Evolutionary conservation across 345 rosid species (phyloP).

Genomic region (Microthlaspi erraticum): DNA sequence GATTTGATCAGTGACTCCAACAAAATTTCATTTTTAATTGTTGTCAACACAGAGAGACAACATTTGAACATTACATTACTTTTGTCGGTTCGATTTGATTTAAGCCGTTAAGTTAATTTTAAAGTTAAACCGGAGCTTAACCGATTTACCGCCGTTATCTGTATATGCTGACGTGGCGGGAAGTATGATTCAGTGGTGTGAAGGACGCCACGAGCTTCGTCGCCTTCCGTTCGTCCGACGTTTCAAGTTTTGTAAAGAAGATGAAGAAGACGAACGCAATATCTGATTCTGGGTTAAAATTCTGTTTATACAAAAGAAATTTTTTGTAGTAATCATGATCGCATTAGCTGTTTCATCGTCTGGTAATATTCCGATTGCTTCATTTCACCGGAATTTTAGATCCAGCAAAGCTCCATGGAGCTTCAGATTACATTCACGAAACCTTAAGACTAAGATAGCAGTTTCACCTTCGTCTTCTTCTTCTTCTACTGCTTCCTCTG

Average conservation of each 20-base stretch:
- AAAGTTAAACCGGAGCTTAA: constrained; percentile 23
- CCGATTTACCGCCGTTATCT: constrained; percentile 27
- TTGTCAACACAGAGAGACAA: no score
- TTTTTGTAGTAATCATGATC: no score
- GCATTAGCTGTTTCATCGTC: constrained; percentile 39
- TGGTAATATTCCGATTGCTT: constrained; percentile 13
- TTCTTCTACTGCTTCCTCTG: constrained; percentile 50
- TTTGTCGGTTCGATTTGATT: constrained; percentile 9
- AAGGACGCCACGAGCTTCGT: constrained; percentile 40
- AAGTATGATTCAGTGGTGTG: constrained; percentile 34
- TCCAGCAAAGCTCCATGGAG: constrained; percentile 15
- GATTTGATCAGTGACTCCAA: constrained; percentile 9
- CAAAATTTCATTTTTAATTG: background rate
- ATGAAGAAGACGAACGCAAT: constrained; percentile 25
- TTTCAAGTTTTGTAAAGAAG: background rate
- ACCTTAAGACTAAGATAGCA: constrained; percentile 1
- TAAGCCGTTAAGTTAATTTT: no score
- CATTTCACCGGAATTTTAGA: constrained; percentile 22
- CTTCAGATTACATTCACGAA: constrained; percentile 8
- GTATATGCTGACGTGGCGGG: constrained; percentile 34
- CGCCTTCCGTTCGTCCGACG: constrained; percentile 34
- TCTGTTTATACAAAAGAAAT: no score
- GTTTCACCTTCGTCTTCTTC: constrained; percentile 46
- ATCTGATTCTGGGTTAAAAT: background rate
- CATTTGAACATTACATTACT: no score